Evolutionary conservation across 306 rosid genomes (phyloP), one percentile per base, ranked within the genome.

Genomic region (Cucurbita pepo): DNA sequence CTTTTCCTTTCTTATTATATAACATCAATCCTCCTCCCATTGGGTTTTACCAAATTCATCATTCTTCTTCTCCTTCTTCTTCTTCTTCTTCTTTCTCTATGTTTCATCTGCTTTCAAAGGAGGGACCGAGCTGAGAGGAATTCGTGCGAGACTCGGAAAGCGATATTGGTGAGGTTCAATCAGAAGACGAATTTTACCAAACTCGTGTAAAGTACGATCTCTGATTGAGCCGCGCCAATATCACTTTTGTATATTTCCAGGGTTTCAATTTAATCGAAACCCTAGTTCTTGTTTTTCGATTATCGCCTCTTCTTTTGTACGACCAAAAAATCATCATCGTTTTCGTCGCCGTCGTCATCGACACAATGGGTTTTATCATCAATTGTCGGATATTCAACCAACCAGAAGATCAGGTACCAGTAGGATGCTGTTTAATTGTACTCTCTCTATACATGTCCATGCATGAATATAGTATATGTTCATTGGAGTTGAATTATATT

Each of bases 201-300:
- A 6, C 60, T 70, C 69, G 96, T 95, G 81, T 30, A 30, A 89
- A 89, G 77, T 82, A 75, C 92, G 95, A 88, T 88, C 93, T 95
- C 90, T 64, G 97, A 89, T 95, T 95, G 99, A 95, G 99, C 99
- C 99, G 96, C 99, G 99, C 99, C 99, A 95, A 95, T 95, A 95
- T 95, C 99, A 95, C 97, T 95, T 89, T 88, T 72, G 21, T 69
- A 22, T 41, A 44, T 63, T 4, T 38, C 34, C 1, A 47, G 21
- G 57, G 21, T 10, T 19, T 14, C 3, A 0, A 25, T 21, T 56
- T 30, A 47, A 47, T 47, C 8, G 16, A 4, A 43, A 43, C 56
- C 53, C 52, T 21, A 10, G 18, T 9, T 43, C 41, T 18, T 4
- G 14, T 41, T 41, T 64, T 4, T 25, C 37, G 5, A 15, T 22